These are phyloP conservation scores for Hyaloperonospora brassicae DNA, from an alignment of 352 stramenopile species.

Conservation along the genomic window DNA sequence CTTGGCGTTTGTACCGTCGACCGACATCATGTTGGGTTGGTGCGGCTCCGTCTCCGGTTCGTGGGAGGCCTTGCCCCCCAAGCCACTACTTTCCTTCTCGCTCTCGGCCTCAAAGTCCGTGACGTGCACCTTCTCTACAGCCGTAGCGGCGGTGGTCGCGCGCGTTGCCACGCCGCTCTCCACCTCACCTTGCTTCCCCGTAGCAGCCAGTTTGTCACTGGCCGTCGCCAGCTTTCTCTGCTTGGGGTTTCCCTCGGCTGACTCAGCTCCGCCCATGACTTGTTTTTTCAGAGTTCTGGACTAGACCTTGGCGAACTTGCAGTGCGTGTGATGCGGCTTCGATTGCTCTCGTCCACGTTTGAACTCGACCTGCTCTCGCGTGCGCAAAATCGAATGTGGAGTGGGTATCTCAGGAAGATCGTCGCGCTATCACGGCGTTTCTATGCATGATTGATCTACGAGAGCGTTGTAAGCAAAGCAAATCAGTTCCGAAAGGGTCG, in stretches of 20 bases:
- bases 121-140: conserved; percentile 7
- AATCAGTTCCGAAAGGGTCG: not conserved
- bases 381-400: conserved; percentile 20
- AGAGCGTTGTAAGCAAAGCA: not conserved
- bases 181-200: conserved; percentile 13
- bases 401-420: conserved; percentile 12
- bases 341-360: conserved; percentile 8
- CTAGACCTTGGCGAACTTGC: conserved; percentile 18
- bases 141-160: conserved; percentile 7
- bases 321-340: conserved; percentile 7
- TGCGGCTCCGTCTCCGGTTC: conserved; percentile 21
- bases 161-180: conserved; percentile 23
- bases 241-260: conserved; percentile 18
- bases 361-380: conserved; percentile 13
- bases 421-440: not conserved
- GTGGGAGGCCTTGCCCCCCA: conserved; percentile 2
- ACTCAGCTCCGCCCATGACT: conserved; percentile 24
- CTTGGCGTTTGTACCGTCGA: conserved; percentile 1
- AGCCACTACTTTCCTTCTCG: conserved; percentile 12
- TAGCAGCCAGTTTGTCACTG: conserved; percentile 7
- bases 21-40: conserved; percentile 9
- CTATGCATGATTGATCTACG: conserved; percentile 8
- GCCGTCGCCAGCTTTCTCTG: conserved; percentile 12
- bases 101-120: conserved; percentile 24
- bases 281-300: conserved; percentile 15